Percentiles rank a stretch among this genome's conserved stretches.
Conservation (phyloP, 768 basidiomycete species). For the Auricularia auricula-judae region DNA sequence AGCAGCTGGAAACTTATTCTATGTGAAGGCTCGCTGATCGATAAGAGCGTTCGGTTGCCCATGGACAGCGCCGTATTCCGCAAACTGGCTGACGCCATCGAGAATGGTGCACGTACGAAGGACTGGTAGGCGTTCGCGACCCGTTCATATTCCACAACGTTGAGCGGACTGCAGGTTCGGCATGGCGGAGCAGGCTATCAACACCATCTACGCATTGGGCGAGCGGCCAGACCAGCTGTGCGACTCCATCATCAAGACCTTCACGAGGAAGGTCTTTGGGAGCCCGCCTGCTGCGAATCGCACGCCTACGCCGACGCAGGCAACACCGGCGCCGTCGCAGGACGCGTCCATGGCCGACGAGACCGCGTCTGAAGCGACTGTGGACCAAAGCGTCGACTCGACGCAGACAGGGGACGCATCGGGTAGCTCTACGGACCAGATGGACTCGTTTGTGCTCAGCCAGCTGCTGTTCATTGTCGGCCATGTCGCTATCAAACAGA, state of each 20-base stretch:
- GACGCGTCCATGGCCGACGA: constrained; percentile 14
- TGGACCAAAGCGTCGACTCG: constrained; percentile 18
- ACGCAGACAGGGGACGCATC: constrained; percentile 8
- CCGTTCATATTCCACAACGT: background rate
- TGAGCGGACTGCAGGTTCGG: constrained; percentile 44
- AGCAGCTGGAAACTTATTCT: constrained; percentile 1
- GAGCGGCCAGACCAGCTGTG: constrained; percentile 87
- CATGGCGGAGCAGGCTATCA: constrained; percentile 92
- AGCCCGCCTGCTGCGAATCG: constrained; percentile 5
- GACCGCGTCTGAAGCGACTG: constrained; percentile 49
- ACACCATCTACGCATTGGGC: constrained; percentile 88
- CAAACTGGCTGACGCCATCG: constrained; percentile 70
- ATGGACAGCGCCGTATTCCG: constrained; percentile 84
- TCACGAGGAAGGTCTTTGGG: constrained; percentile 64
- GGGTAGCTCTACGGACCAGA: constrained; percentile 32
- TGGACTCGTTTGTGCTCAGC: constrained; percentile 79
- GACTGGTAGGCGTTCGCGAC: constrained; percentile 50
- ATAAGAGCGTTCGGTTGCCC: constrained; percentile 74
- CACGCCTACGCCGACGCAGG: background rate
- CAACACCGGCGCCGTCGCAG: background rate
- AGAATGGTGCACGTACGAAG: constrained; percentile 67
- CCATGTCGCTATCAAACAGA: constrained; percentile 95
- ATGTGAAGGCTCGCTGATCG: constrained; percentile 63
- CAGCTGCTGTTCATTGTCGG: constrained; percentile 95
- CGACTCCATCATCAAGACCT: constrained; percentile 65